Percentiles rank a stretch among this genome's conserved stretches.
phyloP scores from a whole-genome alignment of 169 alveolate species.

The Amoebophrya sp. region DNA sequence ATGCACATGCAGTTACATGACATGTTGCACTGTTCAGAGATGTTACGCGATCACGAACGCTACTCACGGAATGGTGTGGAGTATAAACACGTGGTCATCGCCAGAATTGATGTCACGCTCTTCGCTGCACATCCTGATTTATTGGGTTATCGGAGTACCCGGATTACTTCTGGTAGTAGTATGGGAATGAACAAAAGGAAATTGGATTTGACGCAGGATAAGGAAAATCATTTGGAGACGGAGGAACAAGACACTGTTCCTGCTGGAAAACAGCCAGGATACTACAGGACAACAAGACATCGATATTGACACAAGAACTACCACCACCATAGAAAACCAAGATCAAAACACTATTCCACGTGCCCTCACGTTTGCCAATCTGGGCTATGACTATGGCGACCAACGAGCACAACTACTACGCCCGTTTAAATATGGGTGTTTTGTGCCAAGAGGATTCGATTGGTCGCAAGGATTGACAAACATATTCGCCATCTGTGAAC shows the following conservation, averaged over 20 bases:
- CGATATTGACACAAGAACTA: too few species aligned
- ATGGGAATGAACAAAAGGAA: too few species aligned
- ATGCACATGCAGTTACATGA: conserved; percentile 15
- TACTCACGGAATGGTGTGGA: not conserved
- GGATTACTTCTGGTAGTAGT: too few species aligned
- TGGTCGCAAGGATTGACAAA: not conserved
- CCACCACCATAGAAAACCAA: too few species aligned
- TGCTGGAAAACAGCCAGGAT: too few species aligned
- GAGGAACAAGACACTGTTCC: too few species aligned
- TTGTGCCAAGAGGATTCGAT: not conserved
- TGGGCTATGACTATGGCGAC: not conserved
- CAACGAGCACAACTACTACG: not conserved
- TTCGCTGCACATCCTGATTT: not conserved
- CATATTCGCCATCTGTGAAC: not conserved
- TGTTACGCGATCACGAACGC: not conserved
- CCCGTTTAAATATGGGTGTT: not conserved
- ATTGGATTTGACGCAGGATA: too few species aligned
- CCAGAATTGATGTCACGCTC: not conserved
- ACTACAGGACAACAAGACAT: too few species aligned
- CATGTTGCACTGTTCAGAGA: not conserved
- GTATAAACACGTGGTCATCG: not conserved
- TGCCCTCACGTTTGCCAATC: not conserved
- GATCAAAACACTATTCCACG: not conserved
- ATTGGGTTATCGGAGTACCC: not conserved
- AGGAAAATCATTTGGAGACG: too few species aligned